A percentile compares a stretch with the other conserved stretches of the same genome.
Conservation (phyloP, 2,329 filamentous ascomycete genomes). For the Trichoderma breve region DNA sequence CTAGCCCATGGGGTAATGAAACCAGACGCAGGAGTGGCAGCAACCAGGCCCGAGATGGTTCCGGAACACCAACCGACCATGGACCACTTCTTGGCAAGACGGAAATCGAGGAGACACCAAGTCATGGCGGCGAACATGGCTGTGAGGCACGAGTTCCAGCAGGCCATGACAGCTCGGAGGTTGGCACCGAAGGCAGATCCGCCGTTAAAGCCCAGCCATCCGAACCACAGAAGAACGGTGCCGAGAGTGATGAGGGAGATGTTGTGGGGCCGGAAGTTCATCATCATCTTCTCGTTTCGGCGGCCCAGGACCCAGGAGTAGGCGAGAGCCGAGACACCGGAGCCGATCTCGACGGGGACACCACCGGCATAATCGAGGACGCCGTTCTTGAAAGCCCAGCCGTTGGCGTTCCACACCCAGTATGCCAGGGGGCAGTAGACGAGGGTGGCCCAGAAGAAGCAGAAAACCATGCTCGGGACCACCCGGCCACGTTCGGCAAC, state of each 20-base stretch:
- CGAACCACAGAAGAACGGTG: slow-evolving; percentile 95
- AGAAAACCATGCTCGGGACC: slow-evolving; percentile 90
- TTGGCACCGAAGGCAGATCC: slow-evolving; percentile 93
- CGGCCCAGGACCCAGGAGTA: slow-evolving; percentile 95
- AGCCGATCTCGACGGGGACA: slow-evolving; percentile 94
- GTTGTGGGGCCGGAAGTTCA: slow-evolving; percentile 99
- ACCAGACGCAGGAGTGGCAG: slow-evolving; percentile 67
- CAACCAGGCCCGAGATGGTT: slow-evolving; percentile 67
- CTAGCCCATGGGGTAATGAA: slow-evolving; percentile 67
- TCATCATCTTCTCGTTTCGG: slow-evolving; percentile 98
- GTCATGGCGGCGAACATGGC: slow-evolving; percentile 89
- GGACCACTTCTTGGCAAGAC: slow-evolving; percentile 90
- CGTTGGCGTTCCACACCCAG: slow-evolving; percentile 95
- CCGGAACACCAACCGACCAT: slow-evolving; percentile 73
- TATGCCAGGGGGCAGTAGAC: slow-evolving; percentile 96
- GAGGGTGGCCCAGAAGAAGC: slow-evolving; percentile 92
- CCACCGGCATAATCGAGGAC: slow-evolving; percentile 96
- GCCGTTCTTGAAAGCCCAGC: slow-evolving; percentile 87
- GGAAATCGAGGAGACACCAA: slow-evolving; percentile 95
- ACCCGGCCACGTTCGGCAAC: slow-evolving; percentile 93
- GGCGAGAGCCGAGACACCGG: slow-evolving; percentile 86
- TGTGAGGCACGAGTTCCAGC: slow-evolving; percentile 95
- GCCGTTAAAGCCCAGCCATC: slow-evolving; percentile 98
- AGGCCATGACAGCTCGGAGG: slow-evolving; percentile 89
- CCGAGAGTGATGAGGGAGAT: slow-evolving; percentile 95